Evolutionary conservation across 257 asterid species (phyloP).

Genomic region (Ilex aquifolium): DNA sequence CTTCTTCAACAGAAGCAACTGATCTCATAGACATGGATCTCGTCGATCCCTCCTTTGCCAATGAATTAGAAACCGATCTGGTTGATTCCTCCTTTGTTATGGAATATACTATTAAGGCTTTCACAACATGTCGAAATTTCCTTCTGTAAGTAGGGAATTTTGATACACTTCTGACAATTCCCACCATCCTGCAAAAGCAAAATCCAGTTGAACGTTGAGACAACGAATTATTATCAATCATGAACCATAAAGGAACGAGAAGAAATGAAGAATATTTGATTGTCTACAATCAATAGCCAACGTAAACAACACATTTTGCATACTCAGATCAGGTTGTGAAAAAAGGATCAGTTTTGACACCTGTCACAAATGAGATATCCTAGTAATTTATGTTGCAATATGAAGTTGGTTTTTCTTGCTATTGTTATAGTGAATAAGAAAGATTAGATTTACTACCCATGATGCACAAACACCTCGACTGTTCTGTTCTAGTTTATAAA

Average conservation of each 20-base stretch:
- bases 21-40: constrained; percentile 42
- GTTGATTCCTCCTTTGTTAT: constrained; percentile 35
- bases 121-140: constrained; percentile 71
- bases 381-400: no score
- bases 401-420: no score
- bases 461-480: no score
- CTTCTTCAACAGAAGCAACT: constrained; percentile 48
- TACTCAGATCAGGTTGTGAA: not conserved
- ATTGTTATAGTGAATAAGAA: no score
- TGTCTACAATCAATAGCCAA: no score
- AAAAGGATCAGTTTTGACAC: not conserved
- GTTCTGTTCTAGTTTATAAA: no score
- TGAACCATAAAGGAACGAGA: no score
- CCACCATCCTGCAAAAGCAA: constrained; percentile 65
- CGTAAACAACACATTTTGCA: no score
- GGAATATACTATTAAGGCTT: constrained; percentile 37
- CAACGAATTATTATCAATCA: no score
- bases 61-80: constrained; percentile 20
- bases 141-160: constrained; percentile 86
- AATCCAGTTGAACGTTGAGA: not conserved
- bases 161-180: constrained; percentile 52
- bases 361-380: no score
- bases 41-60: constrained; percentile 32
- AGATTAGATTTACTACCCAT: no score
- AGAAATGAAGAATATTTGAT: no score